Evolutionary conservation across 1,284 basidiomycete genomes (phyloP).

Genomic region (Omphalotus olearius): DNA sequence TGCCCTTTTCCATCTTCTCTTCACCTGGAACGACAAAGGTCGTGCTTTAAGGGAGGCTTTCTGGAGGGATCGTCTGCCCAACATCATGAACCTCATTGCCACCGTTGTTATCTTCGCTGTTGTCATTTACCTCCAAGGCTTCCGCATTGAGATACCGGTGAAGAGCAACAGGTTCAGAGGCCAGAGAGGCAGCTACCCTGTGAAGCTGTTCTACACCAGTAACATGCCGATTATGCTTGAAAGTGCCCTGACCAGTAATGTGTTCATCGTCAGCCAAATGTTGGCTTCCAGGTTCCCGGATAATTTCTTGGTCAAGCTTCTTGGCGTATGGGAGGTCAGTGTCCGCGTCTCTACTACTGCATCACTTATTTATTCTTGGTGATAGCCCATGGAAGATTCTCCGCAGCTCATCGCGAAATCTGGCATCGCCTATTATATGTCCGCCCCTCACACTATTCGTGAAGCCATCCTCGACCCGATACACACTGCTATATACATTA

Average conservation of each 20-base stretch:
- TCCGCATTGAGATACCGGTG: conserved; percentile 98
- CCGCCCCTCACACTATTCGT: conserved; percentile 88
- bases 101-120: conserved; percentile 90
- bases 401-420: conserved; percentile 88
- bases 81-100: conserved; percentile 96
- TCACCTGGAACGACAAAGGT: conserved; percentile 98
- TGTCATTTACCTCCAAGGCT: conserved; percentile 98
- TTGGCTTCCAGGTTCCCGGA: conserved; percentile 85
- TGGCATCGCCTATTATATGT: conserved; percentile 98
- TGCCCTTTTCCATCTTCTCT: conserved; percentile 94
- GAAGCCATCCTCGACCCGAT: conserved; percentile 89
- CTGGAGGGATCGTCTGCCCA: conserved; percentile 95
- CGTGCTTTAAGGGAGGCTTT: conserved; percentile 97
- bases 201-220: conserved; percentile 98
- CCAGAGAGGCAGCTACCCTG: conserved; percentile 91
- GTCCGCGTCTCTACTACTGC: conserved; percentile 5
- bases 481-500: conserved; percentile 89
- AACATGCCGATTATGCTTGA: conserved; percentile 99
- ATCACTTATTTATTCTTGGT: conserved; percentile 7
- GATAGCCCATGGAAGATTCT: conserved; percentile 85
- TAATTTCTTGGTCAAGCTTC: conserved; percentile 86
- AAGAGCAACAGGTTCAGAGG: conserved; percentile 97
- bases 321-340: conserved; percentile 94
- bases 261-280: conserved; percentile 98
- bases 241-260: conserved; percentile 89